Percentiles rank a stretch among this genome's conserved stretches.
phyloP scores from a whole-genome alignment of 2,329 filamentous ascomycete genomes.

The Verticillium longisporum region DNA sequence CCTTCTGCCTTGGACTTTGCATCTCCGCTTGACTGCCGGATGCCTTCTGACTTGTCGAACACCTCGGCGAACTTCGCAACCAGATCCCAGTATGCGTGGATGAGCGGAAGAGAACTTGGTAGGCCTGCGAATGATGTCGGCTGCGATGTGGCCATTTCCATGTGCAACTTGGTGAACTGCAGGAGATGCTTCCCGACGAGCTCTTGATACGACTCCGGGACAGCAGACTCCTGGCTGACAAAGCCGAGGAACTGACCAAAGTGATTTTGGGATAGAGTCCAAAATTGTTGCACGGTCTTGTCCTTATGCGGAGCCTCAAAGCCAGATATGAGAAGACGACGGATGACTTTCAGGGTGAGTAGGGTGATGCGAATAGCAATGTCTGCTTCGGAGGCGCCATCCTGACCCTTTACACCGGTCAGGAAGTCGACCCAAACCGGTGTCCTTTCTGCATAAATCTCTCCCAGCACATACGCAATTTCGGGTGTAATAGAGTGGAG shows the following conservation, averaged over 20 bases:
- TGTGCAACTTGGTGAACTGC: conserved; percentile 86
- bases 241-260: conserved; percentile 69
- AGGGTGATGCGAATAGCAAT: conserved; percentile 71
- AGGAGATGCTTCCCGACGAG: conserved; percentile 79
- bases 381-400: conserved; percentile 51
- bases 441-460: conserved; percentile 72
- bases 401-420: conserved; percentile 38
- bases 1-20: conserved; percentile 47
- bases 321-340: conserved; percentile 71
- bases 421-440: conserved; percentile 60
- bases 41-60: conserved; percentile 56
- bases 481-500: conserved; percentile 76
- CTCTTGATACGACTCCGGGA: conserved; percentile 47
- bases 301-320: conserved; percentile 82
- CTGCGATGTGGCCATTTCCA: conserved; percentile 75
- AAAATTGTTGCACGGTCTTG: conserved; percentile 69
- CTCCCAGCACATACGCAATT: conserved; percentile 68
- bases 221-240: conserved; percentile 47
- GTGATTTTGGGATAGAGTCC: conserved; percentile 70
- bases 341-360: conserved; percentile 69
- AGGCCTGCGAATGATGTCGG: conserved; percentile 77
- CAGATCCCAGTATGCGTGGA: conserved; percentile 79
- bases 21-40: conserved; percentile 36
- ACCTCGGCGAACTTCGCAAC: conserved; percentile 69
- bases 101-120: conserved; percentile 70